Evolutionary conservation across 2,329 filamentous ascomycete genomes (phyloP).

Genomic region (Thelonectria blattea): DNA sequence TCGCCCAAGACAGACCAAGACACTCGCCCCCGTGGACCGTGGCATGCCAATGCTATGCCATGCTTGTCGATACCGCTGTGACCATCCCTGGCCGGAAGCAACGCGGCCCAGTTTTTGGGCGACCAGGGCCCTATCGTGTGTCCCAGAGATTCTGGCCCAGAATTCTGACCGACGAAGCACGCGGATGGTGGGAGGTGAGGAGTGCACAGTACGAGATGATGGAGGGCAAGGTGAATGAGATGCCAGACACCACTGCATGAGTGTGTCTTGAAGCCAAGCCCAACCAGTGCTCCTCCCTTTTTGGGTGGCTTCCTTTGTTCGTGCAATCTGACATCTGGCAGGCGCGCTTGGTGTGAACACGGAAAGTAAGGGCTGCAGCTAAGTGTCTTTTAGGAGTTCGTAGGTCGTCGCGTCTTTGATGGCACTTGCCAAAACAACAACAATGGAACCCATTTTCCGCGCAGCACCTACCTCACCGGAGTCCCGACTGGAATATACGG

Average conservation of each 20-base stretch:
- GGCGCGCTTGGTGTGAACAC: background rate
- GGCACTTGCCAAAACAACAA: background rate
- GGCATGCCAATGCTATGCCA: constrained; percentile 16
- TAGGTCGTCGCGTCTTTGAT: background rate
- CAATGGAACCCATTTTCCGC: background rate
- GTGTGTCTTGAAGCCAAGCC: background rate
- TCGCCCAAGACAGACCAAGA: background rate
- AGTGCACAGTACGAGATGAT: constrained; percentile 5
- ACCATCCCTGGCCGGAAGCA: constrained; percentile 27
- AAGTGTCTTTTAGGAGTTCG: background rate
- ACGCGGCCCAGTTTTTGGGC: constrained; percentile 27
- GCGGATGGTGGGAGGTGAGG: constrained; percentile 5
- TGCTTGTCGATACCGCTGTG: constrained; percentile 20
- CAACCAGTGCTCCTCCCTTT: background rate
- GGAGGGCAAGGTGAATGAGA: background rate
- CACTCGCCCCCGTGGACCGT: constrained; percentile 18
- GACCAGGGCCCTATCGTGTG: constrained; percentile 26
- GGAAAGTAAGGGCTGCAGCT: background rate
- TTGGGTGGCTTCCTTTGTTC: background rate
- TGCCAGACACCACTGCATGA: background rate
- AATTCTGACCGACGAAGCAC: constrained; percentile 13
- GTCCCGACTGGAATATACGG: too few relatives aligned
- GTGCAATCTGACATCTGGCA: background rate
- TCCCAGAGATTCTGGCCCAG: constrained; percentile 10
- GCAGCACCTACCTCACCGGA: too few relatives aligned